These are phyloP conservation scores for Colletotrichum musae DNA, from an alignment of 2,329 filamentous ascomycete species.

Conservation along the genomic window DNA sequence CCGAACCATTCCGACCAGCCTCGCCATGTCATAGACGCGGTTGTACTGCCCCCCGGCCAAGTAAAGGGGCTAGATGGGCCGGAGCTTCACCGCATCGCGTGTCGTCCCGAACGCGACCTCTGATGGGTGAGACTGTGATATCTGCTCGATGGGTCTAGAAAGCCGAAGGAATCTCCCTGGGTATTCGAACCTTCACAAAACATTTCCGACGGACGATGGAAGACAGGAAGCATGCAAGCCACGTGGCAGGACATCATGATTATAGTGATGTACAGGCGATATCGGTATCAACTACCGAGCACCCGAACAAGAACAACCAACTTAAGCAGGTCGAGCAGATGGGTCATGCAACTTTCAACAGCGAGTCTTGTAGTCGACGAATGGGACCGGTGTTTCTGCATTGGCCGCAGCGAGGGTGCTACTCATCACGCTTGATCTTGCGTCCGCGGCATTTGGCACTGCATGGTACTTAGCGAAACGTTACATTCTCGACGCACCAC, in stretches of 20 bases:
- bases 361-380: background rate
- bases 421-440: constrained; percentile 5
- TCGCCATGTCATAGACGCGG: background rate
- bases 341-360: background rate
- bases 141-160: background rate
- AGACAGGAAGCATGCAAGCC: no score
- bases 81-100: background rate
- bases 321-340: background rate
- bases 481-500: background rate
- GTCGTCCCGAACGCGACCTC: background rate
- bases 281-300: background rate
- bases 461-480: background rate
- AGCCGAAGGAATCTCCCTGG: no score
- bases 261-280: background rate
- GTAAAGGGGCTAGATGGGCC: constrained; percentile 5
- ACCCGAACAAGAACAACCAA: no score
- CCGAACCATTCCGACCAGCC: background rate
- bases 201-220: no score
- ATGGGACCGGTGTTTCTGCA: background rate
- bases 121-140: background rate
- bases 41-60: background rate
- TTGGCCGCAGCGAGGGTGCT: background rate
- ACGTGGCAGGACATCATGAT: constrained; percentile 13
- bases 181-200: no score
- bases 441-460: constrained; percentile 2